Evolutionary conservation across 768 basidiomycete species (phyloP).

Genomic region (Phlebiopsis gigantea): DNA sequence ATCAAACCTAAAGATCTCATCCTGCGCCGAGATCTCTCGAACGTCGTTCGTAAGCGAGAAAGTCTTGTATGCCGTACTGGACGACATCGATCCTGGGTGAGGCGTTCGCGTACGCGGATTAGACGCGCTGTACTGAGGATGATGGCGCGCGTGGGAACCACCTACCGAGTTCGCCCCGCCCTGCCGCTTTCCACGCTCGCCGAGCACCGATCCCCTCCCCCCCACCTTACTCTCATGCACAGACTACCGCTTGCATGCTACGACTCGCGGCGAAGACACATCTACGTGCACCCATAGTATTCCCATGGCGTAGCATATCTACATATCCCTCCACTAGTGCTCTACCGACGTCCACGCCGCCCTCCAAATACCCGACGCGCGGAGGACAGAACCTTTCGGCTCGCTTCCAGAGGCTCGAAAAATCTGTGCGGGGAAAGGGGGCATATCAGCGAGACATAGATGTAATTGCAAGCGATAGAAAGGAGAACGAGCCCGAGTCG

Average conservation of each 20-base stretch:
- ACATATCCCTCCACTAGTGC: background rate
- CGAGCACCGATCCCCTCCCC: background rate
- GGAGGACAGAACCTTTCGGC: constrained; percentile 59
- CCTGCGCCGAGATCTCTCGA: constrained; percentile 63
- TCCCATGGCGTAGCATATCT: background rate
- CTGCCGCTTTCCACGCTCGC: background rate
- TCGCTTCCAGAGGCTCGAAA: constrained; percentile 53
- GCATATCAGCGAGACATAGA: constrained; percentile 25
- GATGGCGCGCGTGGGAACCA: constrained; percentile 5
- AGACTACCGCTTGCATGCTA: constrained; percentile 4
- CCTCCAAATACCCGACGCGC: constrained; percentile 23
- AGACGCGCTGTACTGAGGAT: constrained; percentile 1
- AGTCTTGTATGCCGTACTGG: constrained; percentile 62
- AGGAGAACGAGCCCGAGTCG: constrained; percentile 3
- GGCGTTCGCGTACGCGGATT: background rate
- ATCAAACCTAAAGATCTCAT: constrained; percentile 78
- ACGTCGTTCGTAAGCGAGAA: constrained; percentile 73
- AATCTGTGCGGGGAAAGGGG: constrained; percentile 41
- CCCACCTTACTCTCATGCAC: constrained; percentile 7
- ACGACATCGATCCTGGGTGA: constrained; percentile 22
- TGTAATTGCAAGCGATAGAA: constrained; percentile 19
- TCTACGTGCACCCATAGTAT: background rate
- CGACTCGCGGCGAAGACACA: background rate
- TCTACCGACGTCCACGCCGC: background rate
- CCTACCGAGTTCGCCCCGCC: background rate